phyloP scores from a whole-genome alignment of 768 basidiomycete species.

The Chalciporus piperatus region DNA sequence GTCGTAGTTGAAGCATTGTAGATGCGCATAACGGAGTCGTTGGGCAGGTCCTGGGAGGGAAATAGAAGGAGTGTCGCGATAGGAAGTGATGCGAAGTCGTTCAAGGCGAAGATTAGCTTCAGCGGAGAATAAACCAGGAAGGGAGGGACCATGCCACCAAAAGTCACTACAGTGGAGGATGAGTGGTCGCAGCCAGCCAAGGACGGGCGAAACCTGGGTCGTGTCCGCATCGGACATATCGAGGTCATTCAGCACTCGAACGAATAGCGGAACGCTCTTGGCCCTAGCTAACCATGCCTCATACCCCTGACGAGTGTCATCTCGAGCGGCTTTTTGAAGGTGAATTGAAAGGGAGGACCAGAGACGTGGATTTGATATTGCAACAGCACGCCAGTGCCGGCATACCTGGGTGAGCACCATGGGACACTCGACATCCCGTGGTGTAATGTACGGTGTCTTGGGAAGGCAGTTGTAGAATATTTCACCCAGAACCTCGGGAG shows the following conservation, averaged over 20 bases:
- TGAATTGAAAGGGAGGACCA: slow-evolving; percentile 30
- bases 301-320: slow-evolving; percentile 17
- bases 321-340: slow-evolving; percentile 10
- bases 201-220: not conserved
- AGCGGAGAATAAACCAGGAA: slow-evolving; percentile 17
- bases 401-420: slow-evolving; percentile 29
- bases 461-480: slow-evolving; percentile 30
- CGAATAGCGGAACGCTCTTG: slow-evolving; percentile 22
- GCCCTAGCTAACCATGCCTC: slow-evolving; percentile 29
- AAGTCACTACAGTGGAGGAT: slow-evolving; percentile 24
- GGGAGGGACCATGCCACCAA: slow-evolving; percentile 32
- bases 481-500: slow-evolving; percentile 32
- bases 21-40: slow-evolving; percentile 16
- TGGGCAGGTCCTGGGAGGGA: slow-evolving; percentile 15
- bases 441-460: slow-evolving; percentile 22
- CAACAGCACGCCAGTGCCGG: slow-evolving; percentile 30
- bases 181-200: slow-evolving; percentile 24
- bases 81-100: slow-evolving; percentile 21
- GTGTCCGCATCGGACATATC: slow-evolving; percentile 8
- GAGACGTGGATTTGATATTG: slow-evolving; percentile 30
- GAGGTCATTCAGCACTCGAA: slow-evolving; percentile 28
- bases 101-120: slow-evolving; percentile 7
- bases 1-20: slow-evolving; percentile 21
- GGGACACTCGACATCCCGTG: slow-evolving; percentile 18
- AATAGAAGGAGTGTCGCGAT: slow-evolving; percentile 12